A percentile compares a stretch with the other conserved stretches of the same genome.
These are phyloP conservation scores for Ulota crispa DNA, from an alignment of 225 moss, liverwort and hornwort species.

Conservation along the genomic window DNA sequence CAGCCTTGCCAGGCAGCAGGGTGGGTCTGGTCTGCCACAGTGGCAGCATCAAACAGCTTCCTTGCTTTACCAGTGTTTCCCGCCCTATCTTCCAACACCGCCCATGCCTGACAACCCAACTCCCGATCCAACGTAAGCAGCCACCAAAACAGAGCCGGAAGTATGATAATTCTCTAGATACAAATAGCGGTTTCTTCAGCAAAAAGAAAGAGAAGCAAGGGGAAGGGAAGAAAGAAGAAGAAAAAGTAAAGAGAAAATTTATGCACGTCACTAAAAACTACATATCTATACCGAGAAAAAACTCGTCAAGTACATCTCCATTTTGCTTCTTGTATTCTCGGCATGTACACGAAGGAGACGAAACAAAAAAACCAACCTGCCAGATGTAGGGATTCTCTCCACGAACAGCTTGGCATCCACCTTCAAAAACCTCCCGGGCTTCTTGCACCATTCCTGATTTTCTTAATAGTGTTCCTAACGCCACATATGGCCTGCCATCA, in stretches of 20 bases:
- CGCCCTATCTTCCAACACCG: conserved; percentile 73
- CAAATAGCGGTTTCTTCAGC: neutral
- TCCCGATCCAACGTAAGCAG: conserved; percentile 14
- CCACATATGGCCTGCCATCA: conserved; percentile 91
- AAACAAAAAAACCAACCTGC: conserved; percentile 67
- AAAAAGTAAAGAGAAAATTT: neutral
- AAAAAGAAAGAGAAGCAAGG: neutral
- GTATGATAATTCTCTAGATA: neutral
- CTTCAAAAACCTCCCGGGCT: conserved; percentile 81
- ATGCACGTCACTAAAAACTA: neutral
- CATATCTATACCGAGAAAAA: neutral
- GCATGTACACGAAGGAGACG: conserved; percentile 8
- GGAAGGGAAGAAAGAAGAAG: neutral
- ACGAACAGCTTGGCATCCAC: conserved; percentile 90
- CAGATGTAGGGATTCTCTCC: conserved; percentile 96
- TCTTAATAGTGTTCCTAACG: conserved; percentile 67
- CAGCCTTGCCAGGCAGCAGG: conserved; percentile 98
- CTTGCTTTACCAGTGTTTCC: conserved; percentile 83
- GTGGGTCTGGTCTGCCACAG: conserved; percentile 86
- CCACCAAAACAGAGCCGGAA: conserved; percentile 5
- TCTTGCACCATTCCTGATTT: conserved; percentile 64
- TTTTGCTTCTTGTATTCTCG: neutral
- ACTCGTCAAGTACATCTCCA: conserved; percentile 7
- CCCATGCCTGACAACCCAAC: conserved; percentile 76
- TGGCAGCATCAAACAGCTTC: conserved; percentile 91